Conservation (phyloP, 371 early-diverging fungal species). For the Quaeritorhiza haematococci region DNA sequence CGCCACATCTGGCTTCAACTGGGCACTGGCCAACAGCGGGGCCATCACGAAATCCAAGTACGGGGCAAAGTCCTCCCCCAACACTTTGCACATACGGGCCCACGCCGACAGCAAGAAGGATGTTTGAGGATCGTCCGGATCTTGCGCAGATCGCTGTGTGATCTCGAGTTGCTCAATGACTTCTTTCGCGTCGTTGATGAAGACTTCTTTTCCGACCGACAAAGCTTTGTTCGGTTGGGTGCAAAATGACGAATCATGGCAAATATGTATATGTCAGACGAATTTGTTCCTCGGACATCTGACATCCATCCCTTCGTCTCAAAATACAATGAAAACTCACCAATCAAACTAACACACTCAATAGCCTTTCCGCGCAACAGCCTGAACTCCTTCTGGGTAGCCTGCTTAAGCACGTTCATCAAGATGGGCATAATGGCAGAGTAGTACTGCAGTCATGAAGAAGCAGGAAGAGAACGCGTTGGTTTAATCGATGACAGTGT, state of each 20-base stretch:
- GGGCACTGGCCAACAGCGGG: slow-evolving; percentile 79
- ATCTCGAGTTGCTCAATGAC: slow-evolving; percentile 75
- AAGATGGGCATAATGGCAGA: slow-evolving; percentile 88
- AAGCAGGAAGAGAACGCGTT: too few relatives aligned
- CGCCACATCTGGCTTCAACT: slow-evolving; percentile 87
- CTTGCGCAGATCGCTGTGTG: slow-evolving; percentile 70
- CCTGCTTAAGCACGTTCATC: slow-evolving; percentile 76
- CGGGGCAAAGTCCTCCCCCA: slow-evolving; percentile 90
- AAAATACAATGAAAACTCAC: slow-evolving; percentile 10
- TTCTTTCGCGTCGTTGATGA: slow-evolving; percentile 69
- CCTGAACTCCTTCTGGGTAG: slow-evolving; percentile 78
- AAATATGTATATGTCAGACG: neutral
- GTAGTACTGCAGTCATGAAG: slow-evolving; percentile 71
- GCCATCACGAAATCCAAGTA: slow-evolving; percentile 89
- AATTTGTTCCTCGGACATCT: too few relatives aligned
- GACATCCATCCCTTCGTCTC: too few relatives aligned
- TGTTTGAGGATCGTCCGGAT: slow-evolving; percentile 85
- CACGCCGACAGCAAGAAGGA: slow-evolving; percentile 90
- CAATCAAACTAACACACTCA: slow-evolving; percentile 82
- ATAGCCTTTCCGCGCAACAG: slow-evolving; percentile 89
- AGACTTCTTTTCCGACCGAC: slow-evolving; percentile 86
- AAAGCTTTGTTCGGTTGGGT: slow-evolving; percentile 45
- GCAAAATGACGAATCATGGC: neutral
- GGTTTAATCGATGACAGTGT: too few relatives aligned
- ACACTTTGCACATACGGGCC: slow-evolving; percentile 93